These are phyloP conservation scores for Pleurotus sapidus DNA, from an alignment of 768 basidiomycete genomes.

Conservation along the genomic window DNA sequence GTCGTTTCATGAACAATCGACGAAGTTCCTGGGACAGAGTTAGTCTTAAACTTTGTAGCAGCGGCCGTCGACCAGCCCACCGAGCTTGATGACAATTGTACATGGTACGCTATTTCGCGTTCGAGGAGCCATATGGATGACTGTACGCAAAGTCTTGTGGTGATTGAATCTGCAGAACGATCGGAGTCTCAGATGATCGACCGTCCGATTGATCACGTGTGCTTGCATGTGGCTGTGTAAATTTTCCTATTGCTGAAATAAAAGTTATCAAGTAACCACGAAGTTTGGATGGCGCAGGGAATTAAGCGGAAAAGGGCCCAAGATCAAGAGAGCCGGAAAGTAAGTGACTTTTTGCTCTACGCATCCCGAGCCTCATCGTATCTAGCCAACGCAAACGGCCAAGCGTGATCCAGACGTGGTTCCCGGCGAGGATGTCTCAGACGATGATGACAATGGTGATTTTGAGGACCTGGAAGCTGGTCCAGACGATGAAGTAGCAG, in stretches of 20 bases:
- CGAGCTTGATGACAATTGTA: conserved; percentile 87
- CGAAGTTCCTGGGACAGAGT: conserved; percentile 68
- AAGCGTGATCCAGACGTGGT: not conserved
- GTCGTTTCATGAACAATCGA: conserved; percentile 96
- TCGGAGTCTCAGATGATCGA: too few species aligned
- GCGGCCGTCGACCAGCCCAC: conserved; percentile 31
- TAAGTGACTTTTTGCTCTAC: not conserved
- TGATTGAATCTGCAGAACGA: too few species aligned
- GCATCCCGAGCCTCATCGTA: not conserved
- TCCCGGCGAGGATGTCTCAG: not conserved
- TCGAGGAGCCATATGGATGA: conserved; percentile 10
- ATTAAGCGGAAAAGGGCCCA: not conserved
- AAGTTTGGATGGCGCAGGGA: not conserved
- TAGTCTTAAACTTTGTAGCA: conserved; percentile 11
- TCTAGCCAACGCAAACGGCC: not conserved
- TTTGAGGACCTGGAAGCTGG: not conserved
- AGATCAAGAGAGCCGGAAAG: not conserved
- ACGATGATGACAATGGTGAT: not conserved
- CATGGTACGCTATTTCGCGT: conserved; percentile 32
- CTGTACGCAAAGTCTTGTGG: not conserved
- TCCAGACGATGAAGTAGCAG: not conserved
- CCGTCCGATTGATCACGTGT: too few species aligned
- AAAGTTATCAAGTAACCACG: too few species aligned
- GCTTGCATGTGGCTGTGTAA: not conserved
- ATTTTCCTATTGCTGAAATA: not conserved